phyloP scores from a whole-genome alignment of 306 rosid species.

The Sphenostylis stenocarpa region DNA sequence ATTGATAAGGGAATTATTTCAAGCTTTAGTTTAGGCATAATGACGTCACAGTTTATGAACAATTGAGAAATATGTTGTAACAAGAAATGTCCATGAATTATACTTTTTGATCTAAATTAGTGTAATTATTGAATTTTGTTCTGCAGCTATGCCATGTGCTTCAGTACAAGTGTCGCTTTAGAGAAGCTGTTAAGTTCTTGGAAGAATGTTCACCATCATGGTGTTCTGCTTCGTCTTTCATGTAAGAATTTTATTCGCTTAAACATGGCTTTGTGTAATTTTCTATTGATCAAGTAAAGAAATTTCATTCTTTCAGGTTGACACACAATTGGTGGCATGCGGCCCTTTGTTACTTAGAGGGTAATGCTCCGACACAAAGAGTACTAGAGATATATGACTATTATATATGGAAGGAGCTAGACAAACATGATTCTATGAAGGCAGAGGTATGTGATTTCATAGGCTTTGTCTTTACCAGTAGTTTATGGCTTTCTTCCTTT shows the following conservation, averaged over 20 bases:
- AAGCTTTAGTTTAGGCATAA: conserved; percentile 21
- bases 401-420: conserved; percentile 83
- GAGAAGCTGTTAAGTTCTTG: conserved; percentile 89
- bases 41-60: not conserved
- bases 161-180: conserved; percentile 69
- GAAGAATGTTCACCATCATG: conserved; percentile 77
- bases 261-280: conserved; percentile 13
- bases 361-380: conserved; percentile 56
- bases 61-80: not conserved
- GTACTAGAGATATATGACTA: conserved; percentile 67
- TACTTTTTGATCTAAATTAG: not conserved
- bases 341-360: conserved; percentile 91
- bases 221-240: conserved; percentile 59
- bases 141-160: conserved; percentile 89
- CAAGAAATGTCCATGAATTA: conserved; percentile 2
- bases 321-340: conserved; percentile 99
- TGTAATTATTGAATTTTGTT: conserved; percentile 33
- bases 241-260: conserved; percentile 49
- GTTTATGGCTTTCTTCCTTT: not conserved
- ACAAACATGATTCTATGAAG: conserved; percentile 50
- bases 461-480: conserved; percentile 2
- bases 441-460: conserved; percentile 54
- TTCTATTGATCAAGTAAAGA: conserved; percentile 18
- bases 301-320: conserved; percentile 53
- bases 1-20: not conserved